Percentiles rank a stretch among this genome's conserved stretches.
Conservation (phyloP, 192 early-diverging fungal species). For the Coemansia sp. region DNA sequence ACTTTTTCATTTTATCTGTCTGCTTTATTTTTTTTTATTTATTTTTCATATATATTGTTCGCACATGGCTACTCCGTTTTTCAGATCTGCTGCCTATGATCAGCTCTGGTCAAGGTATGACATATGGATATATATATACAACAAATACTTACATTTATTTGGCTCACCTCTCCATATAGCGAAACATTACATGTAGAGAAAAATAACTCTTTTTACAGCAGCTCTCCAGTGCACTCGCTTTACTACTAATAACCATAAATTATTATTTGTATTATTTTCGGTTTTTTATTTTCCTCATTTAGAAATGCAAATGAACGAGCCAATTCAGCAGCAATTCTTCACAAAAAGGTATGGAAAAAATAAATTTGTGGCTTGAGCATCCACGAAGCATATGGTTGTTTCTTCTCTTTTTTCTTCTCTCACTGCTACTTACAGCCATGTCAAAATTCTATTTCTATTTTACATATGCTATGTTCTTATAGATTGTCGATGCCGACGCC, state of each 20-base stretch:
- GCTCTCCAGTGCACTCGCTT: too few relatives aligned
- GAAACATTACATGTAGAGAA: too few relatives aligned
- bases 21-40: not conserved
- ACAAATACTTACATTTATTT: not conserved
- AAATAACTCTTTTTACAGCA: too few relatives aligned
- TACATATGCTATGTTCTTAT: not conserved
- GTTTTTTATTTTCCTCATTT: not conserved
- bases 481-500: conserved; percentile 25
- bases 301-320: conserved; percentile 21
- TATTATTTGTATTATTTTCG: not conserved
- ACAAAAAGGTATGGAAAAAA: conserved; percentile 24
- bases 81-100: conserved; percentile 8
- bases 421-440: too few relatives aligned
- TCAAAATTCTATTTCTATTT: too few relatives aligned
- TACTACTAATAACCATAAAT: not conserved
- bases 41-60: not conserved
- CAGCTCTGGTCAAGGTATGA: conserved; percentile 13
- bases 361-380: too few relatives aligned
- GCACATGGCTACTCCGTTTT: not conserved
- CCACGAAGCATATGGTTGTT: too few relatives aligned
- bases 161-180: not conserved
- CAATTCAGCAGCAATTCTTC: conserved; percentile 16
- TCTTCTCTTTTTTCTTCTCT: too few relatives aligned
- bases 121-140: not conserved
- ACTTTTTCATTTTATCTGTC: not conserved